phyloP scores from a whole-genome alignment of 305 asterid species.

The Fraxinus sp. region DNA sequence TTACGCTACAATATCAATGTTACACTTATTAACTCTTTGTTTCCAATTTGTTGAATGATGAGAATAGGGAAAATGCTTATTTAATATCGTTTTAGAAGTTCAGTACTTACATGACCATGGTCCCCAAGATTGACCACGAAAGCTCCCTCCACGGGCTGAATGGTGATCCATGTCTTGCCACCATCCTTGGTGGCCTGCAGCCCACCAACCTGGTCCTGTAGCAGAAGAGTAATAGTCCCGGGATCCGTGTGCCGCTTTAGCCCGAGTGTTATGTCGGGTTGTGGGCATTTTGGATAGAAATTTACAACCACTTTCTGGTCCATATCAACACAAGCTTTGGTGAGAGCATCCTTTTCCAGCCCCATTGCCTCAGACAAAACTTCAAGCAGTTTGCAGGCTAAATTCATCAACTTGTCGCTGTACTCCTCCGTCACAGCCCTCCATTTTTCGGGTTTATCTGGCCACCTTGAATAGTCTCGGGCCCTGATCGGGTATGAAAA shows the following conservation, averaged over 20 bases:
- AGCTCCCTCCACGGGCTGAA: constrained; percentile 75
- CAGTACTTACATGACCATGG: constrained; percentile 60
- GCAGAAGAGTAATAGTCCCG: constrained; percentile 74
- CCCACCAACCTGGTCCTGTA: constrained; percentile 90
- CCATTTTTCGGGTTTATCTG: constrained; percentile 64
- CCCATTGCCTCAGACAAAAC: constrained; percentile 67
- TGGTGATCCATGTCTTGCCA: constrained; percentile 84
- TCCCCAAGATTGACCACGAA: constrained; percentile 90
- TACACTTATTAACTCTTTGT: background rate
- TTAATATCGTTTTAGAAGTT: background rate
- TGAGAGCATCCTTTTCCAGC: constrained; percentile 54
- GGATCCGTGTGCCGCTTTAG: constrained; percentile 91
- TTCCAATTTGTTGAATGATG: background rate
- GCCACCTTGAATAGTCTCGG: constrained; percentile 76
- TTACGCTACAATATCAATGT: background rate
- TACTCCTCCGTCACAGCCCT: constrained; percentile 51
- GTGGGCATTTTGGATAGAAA: constrained; percentile 79
- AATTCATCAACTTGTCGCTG: constrained; percentile 52
- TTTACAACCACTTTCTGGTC: constrained; percentile 73
- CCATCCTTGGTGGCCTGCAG: constrained; percentile 84
- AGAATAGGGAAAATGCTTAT: background rate
- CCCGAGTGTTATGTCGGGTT: constrained; percentile 73
- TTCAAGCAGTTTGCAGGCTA: constrained; percentile 52
- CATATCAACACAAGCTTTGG: constrained; percentile 62
- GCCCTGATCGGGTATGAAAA: constrained; percentile 57